Evolutionary conservation across 768 basidiomycete species (phyloP).

Genomic region (Leccinum disarticulatum): DNA sequence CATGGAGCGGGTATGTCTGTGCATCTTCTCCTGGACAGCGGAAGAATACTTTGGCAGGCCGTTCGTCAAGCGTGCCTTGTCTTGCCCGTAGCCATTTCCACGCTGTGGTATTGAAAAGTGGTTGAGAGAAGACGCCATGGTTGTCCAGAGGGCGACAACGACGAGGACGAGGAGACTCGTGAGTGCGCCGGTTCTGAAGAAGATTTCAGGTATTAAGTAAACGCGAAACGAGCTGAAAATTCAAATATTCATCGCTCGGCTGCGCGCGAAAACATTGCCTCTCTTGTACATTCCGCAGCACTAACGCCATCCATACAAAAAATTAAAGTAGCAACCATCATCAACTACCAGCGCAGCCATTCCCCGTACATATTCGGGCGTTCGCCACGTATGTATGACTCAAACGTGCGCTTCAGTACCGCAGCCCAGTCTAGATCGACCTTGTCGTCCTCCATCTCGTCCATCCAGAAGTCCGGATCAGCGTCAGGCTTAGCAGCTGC

Average conservation of each 20-base stretch:
- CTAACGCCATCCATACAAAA: neutral
- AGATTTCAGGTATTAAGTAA: constrained; percentile 15
- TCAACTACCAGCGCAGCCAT: constrained; percentile 38
- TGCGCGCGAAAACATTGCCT: constrained; percentile 29
- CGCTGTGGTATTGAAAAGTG: constrained; percentile 48
- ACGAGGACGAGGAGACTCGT: constrained; percentile 17
- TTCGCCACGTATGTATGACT: constrained; percentile 84
- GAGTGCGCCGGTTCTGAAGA: constrained; percentile 15
- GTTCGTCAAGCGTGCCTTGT: constrained; percentile 43
- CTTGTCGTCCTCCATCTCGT: constrained; percentile 48
- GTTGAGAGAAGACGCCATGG: constrained; percentile 48
- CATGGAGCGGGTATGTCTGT: constrained; percentile 42
- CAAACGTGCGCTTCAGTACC: constrained; percentile 93
- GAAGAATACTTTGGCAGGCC: constrained; percentile 51
- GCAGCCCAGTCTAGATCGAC: constrained; percentile 83
- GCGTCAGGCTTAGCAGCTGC: constrained; percentile 21
- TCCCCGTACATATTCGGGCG: constrained; percentile 94
- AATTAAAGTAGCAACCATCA: neutral
- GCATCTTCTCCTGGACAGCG: constrained; percentile 66
- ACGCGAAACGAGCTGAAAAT: constrained; percentile 18
- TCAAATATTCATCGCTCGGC: neutral
- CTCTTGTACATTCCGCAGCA: constrained; percentile 28
- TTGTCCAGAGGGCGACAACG: constrained; percentile 10
- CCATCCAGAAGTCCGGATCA: constrained; percentile 27
- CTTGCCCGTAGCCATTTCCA: constrained; percentile 42